Base-by-base conservation (phyloP, 2,329 filamentous ascomycete genomes). In the Colletotrichum acutatum region DNA sequence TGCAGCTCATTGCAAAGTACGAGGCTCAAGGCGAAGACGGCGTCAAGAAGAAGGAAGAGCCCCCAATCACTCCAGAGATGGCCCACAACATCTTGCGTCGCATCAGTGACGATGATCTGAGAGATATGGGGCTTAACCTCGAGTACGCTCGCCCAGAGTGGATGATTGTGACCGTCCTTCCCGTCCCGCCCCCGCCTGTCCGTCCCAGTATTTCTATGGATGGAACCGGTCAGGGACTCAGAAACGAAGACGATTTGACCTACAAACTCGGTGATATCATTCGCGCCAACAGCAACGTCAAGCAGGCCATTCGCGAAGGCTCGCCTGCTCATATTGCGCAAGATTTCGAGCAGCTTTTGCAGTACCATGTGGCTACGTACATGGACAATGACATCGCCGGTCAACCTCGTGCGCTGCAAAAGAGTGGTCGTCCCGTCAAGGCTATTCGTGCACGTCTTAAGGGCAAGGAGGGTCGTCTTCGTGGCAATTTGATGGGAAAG, bases 321-420 rank as follows among this genome's bases (percentile, higher is more conserved):
- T 95, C 95, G 4, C 95, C 97, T 0, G 92, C 94, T 75, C 97
- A 99, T 83, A 95, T 98, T 76, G 91, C 95, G 19, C 90, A 92
- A 72, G 97, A 99, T 79, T 98, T 98, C 72, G 95, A 98, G 83
- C 91, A 93, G 75, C 86, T 99, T 37, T 87, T 99, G 49, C 97
- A 99, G 81, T 99, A 98, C 80, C 97, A 99, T 80, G 95, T 99
- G 73, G 97, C 97, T 56, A 99, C 97, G 1, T 97, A 98, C 84
- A 99, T 99, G 97, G 97, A 99, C 84, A 99, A 99, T 79, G 96
- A 99, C 82, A 98, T 98, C 83, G 97, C 97, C 75, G 95, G 96
- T 62, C 92, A 97, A 78, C 97, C 97, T 3, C 95, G 97, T 78
- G 96, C 97, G 3, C 88, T 98, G 80, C 97, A 99, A 80, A 99